Percentiles rank a stretch among this genome's conserved stretches.
These are phyloP conservation scores for Tolypocladium cylindrosporum DNA, from an alignment of 2,329 filamentous ascomycete species.

Conservation along the genomic window DNA sequence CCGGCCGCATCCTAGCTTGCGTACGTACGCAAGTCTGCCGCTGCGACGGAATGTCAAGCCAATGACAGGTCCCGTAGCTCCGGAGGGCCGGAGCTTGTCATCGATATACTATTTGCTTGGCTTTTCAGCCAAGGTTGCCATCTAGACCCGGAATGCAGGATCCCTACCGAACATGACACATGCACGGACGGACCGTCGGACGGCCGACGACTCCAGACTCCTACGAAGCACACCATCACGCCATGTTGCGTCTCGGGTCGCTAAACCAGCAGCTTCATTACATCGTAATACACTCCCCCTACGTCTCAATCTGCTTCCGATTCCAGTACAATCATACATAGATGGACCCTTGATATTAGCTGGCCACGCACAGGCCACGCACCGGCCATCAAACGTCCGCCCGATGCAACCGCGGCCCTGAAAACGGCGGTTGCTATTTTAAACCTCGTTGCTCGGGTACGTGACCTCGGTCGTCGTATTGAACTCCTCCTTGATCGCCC, in stretches of 20 bases:
- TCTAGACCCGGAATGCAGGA: not conserved
- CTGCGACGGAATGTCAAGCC: not conserved
- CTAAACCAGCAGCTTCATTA: not conserved
- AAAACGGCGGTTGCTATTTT: slow-evolving; percentile 5
- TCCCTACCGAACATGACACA: not conserved
- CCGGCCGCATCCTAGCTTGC: not conserved
- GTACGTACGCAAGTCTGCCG: not conserved
- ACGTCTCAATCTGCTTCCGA: not conserved
- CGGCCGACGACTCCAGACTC: not conserved
- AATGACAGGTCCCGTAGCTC: not conserved
- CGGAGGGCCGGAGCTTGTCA: not conserved
- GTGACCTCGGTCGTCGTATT: slow-evolving; percentile 48
- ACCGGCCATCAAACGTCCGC: not conserved
- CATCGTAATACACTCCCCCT: not conserved
- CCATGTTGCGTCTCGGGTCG: not conserved
- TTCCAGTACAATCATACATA: not conserved
- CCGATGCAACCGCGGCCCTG: not conserved
- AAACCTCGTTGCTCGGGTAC: slow-evolving; percentile 64
- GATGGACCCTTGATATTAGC: not conserved
- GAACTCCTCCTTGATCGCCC: slow-evolving; percentile 70
- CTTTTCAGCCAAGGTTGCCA: not conserved
- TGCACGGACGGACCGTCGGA: not conserved
- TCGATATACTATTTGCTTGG: not conserved
- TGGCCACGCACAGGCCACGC: not conserved
- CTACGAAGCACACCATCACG: not conserved